phyloP scores from a whole-genome alignment of 2,329 filamentous ascomycete genomes.

The Podosphaera xanthii region DNA sequence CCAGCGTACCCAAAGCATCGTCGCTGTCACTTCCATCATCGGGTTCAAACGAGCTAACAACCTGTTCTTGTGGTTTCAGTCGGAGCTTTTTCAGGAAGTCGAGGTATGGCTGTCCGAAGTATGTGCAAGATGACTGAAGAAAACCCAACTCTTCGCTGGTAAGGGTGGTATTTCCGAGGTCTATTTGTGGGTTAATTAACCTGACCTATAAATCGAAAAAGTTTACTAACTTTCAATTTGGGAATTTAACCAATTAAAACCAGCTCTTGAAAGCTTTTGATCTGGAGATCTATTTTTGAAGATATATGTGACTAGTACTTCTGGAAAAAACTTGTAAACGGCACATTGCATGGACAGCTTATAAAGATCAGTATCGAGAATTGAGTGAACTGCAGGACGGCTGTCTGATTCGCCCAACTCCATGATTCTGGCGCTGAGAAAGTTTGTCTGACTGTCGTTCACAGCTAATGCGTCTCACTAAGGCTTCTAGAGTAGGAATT shows the following conservation, averaged over 20 bases:
- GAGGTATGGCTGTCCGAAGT: conserved; percentile 58
- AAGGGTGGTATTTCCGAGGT: conserved; percentile 61
- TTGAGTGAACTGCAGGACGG: conserved; percentile 54
- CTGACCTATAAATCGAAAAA: not conserved
- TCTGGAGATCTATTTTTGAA: conserved; percentile 91
- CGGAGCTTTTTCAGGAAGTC: conserved; percentile 62
- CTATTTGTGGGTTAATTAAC: conserved; percentile 22
- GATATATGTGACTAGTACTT: conserved; percentile 64
- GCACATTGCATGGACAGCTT: conserved; percentile 99
- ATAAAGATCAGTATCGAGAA: conserved; percentile 60
- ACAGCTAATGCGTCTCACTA: no score
- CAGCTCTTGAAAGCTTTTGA: conserved; percentile 67
- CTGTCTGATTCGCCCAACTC: conserved; percentile 43
- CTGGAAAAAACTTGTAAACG: conserved; percentile 74
- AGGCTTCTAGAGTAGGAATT: no score
- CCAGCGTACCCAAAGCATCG: conserved; percentile 48
- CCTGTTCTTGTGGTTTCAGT: conserved; percentile 59
- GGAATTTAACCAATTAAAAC: conserved; percentile 63
- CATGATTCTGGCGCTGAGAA: conserved; percentile 19
- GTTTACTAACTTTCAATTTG: conserved; percentile 50
- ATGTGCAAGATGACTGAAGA: conserved; percentile 56
- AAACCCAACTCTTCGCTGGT: conserved; percentile 61
- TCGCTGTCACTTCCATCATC: conserved; percentile 36
- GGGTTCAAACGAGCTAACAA: conserved; percentile 34
- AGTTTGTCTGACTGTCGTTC: no score